Percentiles rank a stretch among this genome's conserved stretches.
Conservation (phyloP, 2,329 filamentous ascomycete species). For the Fusarium chaquense region DNA sequence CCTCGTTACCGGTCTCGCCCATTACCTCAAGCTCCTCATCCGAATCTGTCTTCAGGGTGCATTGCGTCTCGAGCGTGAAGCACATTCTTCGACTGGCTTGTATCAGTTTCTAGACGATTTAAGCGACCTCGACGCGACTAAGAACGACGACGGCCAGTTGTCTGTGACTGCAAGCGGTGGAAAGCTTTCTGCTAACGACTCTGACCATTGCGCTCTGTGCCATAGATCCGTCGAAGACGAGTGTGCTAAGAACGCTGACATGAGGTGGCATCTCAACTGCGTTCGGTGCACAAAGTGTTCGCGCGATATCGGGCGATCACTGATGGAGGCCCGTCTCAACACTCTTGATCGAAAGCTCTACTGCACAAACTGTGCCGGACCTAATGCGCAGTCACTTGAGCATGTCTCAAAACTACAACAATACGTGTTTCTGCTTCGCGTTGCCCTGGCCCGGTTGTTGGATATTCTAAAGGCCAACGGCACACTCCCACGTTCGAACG, state of each 20-base stretch:
- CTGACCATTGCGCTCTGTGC: slow-evolving; percentile 87
- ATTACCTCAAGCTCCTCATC: slow-evolving; percentile 97
- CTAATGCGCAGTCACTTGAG: slow-evolving; percentile 70
- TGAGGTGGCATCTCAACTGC: slow-evolving; percentile 87
- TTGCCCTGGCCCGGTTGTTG: slow-evolving; percentile 89
- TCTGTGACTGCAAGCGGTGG: slow-evolving; percentile 75
- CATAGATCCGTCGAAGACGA: slow-evolving; percentile 93
- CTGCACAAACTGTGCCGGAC: slow-evolving; percentile 75
- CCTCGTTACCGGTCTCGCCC: slow-evolving; percentile 92
- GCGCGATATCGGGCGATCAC: slow-evolving; percentile 74
- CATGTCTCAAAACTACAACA: slow-evolving; percentile 89
- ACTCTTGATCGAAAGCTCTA: slow-evolving; percentile 75
- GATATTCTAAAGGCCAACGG: slow-evolving; percentile 88
- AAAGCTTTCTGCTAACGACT: slow-evolving; percentile 77
- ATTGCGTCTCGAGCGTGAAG: slow-evolving; percentile 89
- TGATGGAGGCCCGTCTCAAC: slow-evolving; percentile 79
- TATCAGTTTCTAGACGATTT: slow-evolving; percentile 87
- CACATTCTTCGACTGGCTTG: slow-evolving; percentile 77
- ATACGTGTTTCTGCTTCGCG: slow-evolving; percentile 91
- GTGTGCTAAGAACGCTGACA: slow-evolving; percentile 80
- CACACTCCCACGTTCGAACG: slow-evolving; percentile 81
- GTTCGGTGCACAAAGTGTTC: slow-evolving; percentile 77
- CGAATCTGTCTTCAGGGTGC: slow-evolving; percentile 96
- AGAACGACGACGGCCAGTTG: slow-evolving; percentile 75
- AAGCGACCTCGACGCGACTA: slow-evolving; percentile 81